Base-by-base conservation (phyloP, 2,329 filamentous ascomycete genomes). In the Nannizziopsis arthrosporioides region DNA sequence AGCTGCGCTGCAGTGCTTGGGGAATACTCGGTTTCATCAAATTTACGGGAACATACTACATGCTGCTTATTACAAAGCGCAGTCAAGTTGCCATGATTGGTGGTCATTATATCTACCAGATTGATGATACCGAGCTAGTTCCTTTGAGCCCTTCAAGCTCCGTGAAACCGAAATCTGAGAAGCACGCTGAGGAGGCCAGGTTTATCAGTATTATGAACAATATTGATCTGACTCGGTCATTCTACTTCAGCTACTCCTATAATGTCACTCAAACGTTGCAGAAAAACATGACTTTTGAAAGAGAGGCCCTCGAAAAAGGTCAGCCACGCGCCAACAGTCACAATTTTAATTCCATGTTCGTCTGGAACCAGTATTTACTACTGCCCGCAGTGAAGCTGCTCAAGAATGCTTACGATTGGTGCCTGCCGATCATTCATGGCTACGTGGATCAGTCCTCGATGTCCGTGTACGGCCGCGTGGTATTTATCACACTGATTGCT, bases 201-300 rank as follows among this genome's bases (percentile, higher is more conserved):
- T 96, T 94, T 59, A 74, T 96, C 31, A 77, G 79, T 19, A 96
- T 95, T 45, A 73, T 98, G 39, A 88, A 85, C 62, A 94, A 94
- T 56, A 74, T 98, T 30, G 92, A 98, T 63, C 70, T 98, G 51
- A 88, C 84, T 0, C 78, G 84, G 49, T 93, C 85, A 0, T 98
- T 98, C 64, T 98, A 98, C 67, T 98, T 95, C 70, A 95, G 90
- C 69, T 95, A 95, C 63, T 93, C 90, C 0, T 98, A 98, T 68
- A 87, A 98, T 62, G 84, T 96, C 56, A 98, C 92, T 0, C 79
- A 82, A 47, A 94, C 88, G 1, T 71, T 98, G 41, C 92, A 98
- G 63, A 81, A 90, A 60, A 98, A 98, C 59, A 88, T 98, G 52
- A 82, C 81, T 15, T 76, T 80, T 30, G 88, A 95, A 65, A 77